Conservation (phyloP, 202 grass and related monocot species). For the Miscanthus sacchariflorus region DNA sequence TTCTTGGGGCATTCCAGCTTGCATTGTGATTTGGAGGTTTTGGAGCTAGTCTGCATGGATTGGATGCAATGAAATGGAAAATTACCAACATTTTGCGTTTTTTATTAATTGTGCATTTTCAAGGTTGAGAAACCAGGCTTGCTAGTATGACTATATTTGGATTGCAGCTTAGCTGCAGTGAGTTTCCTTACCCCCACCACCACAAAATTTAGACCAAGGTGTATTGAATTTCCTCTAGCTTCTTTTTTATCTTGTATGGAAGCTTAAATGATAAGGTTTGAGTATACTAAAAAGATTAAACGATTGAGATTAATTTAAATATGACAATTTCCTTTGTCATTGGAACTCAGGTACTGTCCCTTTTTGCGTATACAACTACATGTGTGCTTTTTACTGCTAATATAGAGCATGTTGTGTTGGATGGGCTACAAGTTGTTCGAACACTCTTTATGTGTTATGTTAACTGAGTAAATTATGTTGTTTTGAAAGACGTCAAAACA, state of each 20-base stretch:
- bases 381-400: not conserved
- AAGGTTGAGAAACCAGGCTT: not conserved
- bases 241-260: not conserved
- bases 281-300: not conserved
- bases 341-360: not conserved
- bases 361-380: no score
- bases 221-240: not conserved
- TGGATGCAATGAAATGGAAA: constrained; percentile 3
- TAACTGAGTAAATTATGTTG: not conserved
- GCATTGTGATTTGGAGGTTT: constrained; percentile 1
- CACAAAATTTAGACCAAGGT: not conserved
- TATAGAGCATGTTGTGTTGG: not conserved
- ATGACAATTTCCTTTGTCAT: not conserved
- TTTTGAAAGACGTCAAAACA: not conserved
- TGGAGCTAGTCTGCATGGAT: not conserved
- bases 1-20: not conserved
- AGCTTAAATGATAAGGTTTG: not conserved
- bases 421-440: not conserved
- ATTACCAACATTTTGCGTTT: not conserved
- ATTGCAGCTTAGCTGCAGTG: not conserved
- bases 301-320: not conserved
- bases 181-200: not conserved
- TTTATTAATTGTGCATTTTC: not conserved
- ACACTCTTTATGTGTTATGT: not conserved
- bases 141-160: not conserved